Base-by-base conservation (phyloP, 805 yeast species). In the Hanseniaspora mollemarum region DNA sequence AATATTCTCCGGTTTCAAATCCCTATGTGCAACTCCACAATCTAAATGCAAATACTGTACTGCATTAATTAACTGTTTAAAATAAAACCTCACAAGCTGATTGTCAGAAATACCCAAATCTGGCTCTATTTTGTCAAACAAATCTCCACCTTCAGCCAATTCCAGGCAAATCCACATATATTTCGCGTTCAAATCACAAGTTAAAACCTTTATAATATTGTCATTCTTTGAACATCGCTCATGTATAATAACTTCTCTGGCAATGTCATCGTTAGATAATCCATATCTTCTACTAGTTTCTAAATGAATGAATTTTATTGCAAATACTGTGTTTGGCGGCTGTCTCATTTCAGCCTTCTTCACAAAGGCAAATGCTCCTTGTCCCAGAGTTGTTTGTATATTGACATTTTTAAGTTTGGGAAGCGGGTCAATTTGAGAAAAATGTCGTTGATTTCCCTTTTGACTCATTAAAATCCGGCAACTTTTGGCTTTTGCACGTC, bases 41-140 rank as follows among this genome's bases (percentile, higher is more conserved):
- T 31, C 41, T 4, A 67, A 60, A 63, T 84, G 94, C 42, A 84
- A 65, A 62, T 84, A 83, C 16, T 68, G 71, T 9, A 82, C 65
- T 0, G 86, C 86, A 48, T 72, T 73, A 2, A 80, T 67, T 53
- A 83, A 63, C 59, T 83, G 92, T 49, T 71, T 71, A 59, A 81
- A 81, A 59, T 80, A 81, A 60, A 81, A 77, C 52, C 80, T 84
- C 1, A 83, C 82, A 9, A 81, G 71, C 19, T 77, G 79, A 49
- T 72, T 74, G 55, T 77, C 82, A 3, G 38, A 22, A 2, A 81
- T 78, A 1, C 87, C 87, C 7, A 74, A 64, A 64, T 81, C 87
- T 0, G 87, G 87, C 60, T 81, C 87, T 54, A 83, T 82, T 62
- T 82, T 83, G 58, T 82, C 88, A 61, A 83, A 83, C 19, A 83